Conservation (phyloP, 306 rosid genomes). For the Corylus avellana region DNA sequence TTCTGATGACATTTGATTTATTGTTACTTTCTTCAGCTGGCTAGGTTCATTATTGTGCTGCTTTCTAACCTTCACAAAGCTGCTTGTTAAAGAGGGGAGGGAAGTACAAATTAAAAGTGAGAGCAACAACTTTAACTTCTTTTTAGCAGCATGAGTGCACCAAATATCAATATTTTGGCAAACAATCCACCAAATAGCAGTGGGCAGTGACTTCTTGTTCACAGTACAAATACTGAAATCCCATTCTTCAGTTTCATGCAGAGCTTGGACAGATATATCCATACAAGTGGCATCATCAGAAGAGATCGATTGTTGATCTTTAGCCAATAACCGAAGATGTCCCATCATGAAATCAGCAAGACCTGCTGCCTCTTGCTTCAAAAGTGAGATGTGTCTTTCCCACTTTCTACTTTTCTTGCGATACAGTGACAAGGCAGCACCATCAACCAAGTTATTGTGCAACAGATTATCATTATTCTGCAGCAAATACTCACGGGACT, state of each 20-base stretch:
- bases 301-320: constrained; percentile 42
- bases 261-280: constrained; percentile 36
- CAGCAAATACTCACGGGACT: constrained; percentile 55
- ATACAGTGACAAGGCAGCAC: constrained; percentile 31
- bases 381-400: constrained; percentile 36
- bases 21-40: constrained; percentile 51
- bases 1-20: constrained; percentile 64
- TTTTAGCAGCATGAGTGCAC: constrained; percentile 72
- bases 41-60: constrained; percentile 26
- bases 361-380: constrained; percentile 72
- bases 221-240: constrained; percentile 50
- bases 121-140: constrained; percentile 63
- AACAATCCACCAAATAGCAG: constrained; percentile 74
- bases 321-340: constrained; percentile 45
- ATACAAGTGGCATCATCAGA: constrained; percentile 34
- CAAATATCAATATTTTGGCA: constrained; percentile 84
- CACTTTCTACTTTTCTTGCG: constrained; percentile 34
- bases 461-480: constrained; percentile 50
- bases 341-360: constrained; percentile 77
- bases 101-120: constrained; percentile 60
- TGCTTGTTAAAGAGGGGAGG: constrained; percentile 41
- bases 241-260: constrained; percentile 50
- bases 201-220: constrained; percentile 59
- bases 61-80: constrained; percentile 32
- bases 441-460: constrained; percentile 32